Evolutionary conservation across 768 basidiomycete genomes (phyloP).

Genomic region (Hypholoma fasciculare): DNA sequence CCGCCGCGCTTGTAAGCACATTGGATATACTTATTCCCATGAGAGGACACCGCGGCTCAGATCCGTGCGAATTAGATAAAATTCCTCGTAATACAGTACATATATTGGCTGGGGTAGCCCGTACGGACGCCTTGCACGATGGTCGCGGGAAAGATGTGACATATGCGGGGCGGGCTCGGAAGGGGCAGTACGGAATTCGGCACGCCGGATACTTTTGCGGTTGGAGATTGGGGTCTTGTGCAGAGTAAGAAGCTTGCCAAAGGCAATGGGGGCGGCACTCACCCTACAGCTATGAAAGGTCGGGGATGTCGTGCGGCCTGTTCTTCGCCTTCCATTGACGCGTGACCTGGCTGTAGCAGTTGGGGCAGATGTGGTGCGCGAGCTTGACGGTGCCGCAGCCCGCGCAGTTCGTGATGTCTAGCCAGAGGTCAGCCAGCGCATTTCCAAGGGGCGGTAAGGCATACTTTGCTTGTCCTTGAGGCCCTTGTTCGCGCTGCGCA

Average conservation of each 20-base stretch:
- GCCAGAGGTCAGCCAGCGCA: conserved; percentile 9
- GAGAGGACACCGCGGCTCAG: background rate
- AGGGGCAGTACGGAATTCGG: conserved; percentile 1
- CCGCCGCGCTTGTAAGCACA: background rate
- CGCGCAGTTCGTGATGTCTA: conserved; percentile 91
- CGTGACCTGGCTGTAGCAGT: conserved; percentile 73
- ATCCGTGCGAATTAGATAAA: conserved; percentile 7
- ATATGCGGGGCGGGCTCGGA: background rate
- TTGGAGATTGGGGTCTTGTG: background rate
- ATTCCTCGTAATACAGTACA: conserved; percentile 9
- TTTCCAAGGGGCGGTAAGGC: conserved; percentile 20
- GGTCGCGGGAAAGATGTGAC: background rate
- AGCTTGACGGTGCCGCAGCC: conserved; percentile 88
- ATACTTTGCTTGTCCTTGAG: conserved; percentile 91
- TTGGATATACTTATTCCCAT: conserved; percentile 3
- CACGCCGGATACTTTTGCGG: background rate
- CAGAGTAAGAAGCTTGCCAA: background rate
- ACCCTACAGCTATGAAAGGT: conserved; percentile 29
- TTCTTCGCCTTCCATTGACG: conserved; percentile 61
- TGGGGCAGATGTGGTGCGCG: conserved; percentile 83
- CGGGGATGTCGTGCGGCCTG: conserved; percentile 32
- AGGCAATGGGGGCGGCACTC: background rate
- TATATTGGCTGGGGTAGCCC: background rate
- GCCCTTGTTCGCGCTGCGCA: conserved; percentile 93
- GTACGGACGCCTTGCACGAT: background rate